Conservation (phyloP, 768 basidiomycete species). For the Phaeotremella skinneri region DNA sequence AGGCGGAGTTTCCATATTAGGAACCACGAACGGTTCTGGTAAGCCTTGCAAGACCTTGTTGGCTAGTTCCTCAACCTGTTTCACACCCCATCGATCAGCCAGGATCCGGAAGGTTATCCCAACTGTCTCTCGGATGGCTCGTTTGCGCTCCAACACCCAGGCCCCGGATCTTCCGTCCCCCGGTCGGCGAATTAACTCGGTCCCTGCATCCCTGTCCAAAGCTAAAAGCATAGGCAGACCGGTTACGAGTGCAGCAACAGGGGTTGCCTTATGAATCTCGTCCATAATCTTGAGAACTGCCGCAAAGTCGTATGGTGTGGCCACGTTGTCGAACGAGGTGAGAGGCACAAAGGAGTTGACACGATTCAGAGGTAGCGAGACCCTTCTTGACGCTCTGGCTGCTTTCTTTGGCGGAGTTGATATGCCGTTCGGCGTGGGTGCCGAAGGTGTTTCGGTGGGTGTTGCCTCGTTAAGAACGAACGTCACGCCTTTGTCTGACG, state of each 20-base stretch:
- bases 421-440: conserved; percentile 5
- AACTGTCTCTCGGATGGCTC: conserved; percentile 64
- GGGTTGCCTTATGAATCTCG: conserved; percentile 68
- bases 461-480: conserved; percentile 44
- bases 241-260: conserved; percentile 68
- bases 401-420: conserved; percentile 11
- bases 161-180: conserved; percentile 46
- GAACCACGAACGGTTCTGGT: conserved; percentile 53
- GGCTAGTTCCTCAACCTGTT: conserved; percentile 55
- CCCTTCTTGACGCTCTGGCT: conserved; percentile 26
- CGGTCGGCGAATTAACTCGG: conserved; percentile 48
- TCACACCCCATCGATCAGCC: conserved; percentile 68
- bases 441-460: conserved; percentile 18
- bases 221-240: conserved; percentile 85
- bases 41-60: conserved; percentile 54
- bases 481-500: conserved; percentile 31
- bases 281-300: conserved; percentile 67
- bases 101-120: conserved; percentile 66
- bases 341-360: conserved; percentile 26
- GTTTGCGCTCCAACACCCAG: conserved; percentile 54
- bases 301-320: conserved; percentile 71
- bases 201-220: conserved; percentile 59
- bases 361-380: conserved; percentile 45
- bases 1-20: conserved; percentile 50
- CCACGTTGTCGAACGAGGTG: conserved; percentile 52